Evolutionary conservation across 2,329 filamentous ascomycete genomes (phyloP).

Genomic region (Orbilia blumenaviensis): DNA sequence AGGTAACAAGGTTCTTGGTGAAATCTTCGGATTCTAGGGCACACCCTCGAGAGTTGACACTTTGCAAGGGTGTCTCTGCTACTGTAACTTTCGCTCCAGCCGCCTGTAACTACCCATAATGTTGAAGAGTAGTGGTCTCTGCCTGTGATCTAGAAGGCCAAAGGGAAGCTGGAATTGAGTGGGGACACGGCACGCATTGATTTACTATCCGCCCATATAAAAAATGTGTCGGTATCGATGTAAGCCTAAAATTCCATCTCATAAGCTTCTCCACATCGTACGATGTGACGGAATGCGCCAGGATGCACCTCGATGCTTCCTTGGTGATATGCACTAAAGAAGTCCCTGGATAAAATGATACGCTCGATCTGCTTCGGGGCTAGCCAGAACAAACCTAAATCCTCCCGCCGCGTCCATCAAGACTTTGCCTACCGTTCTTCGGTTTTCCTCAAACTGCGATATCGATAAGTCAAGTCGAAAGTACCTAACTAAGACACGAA

Average conservation of each 20-base stretch:
- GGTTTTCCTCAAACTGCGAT: constrained; percentile 10
- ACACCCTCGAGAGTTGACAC: background rate
- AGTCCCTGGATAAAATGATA: constrained; percentile 7
- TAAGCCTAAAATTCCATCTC: background rate
- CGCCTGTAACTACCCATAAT: constrained; percentile 10
- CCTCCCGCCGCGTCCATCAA: constrained; percentile 48
- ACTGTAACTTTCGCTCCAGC: constrained; percentile 1
- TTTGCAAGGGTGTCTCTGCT: constrained; percentile 3
- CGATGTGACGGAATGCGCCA: background rate
- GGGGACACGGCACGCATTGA: background rate
- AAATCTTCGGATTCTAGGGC: constrained; percentile 30
- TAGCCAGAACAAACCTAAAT: constrained; percentile 21
- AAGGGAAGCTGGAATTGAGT: constrained; percentile 16
- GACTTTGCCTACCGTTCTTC: background rate
- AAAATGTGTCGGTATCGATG: background rate
- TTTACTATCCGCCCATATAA: constrained; percentile 16
- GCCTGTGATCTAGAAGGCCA: constrained; percentile 28
- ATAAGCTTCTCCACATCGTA: constrained; percentile 4
- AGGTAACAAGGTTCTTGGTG: constrained; percentile 4
- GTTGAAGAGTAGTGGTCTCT: background rate
- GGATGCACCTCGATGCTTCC: background rate
- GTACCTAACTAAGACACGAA: background rate
- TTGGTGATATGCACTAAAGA: background rate
- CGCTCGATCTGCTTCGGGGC: background rate
- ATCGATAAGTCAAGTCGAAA: constrained; percentile 22